A percentile compares a stretch with the other conserved stretches of the same genome.
Evolutionary conservation across 108 stramenopile species (phyloP).

Genomic region (Schizochytrium sp.): DNA sequence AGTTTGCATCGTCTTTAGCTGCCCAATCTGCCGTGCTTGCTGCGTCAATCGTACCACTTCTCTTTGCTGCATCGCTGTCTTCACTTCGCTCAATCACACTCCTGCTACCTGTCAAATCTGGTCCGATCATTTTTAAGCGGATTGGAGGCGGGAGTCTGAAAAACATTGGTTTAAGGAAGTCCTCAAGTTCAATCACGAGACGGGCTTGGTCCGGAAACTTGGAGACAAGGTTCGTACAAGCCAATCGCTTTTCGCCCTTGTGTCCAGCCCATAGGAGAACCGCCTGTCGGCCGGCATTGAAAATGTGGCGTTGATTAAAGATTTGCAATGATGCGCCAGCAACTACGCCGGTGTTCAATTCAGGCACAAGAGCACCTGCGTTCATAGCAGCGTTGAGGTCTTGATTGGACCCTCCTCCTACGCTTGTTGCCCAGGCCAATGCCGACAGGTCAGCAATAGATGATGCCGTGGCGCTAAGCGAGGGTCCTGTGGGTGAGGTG

Average conservation of each 20-base stretch:
- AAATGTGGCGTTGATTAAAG: slow-evolving; percentile 26
- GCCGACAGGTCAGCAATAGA: background rate
- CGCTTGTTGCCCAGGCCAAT: background rate
- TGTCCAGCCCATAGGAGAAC: background rate
- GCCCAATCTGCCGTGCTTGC: slow-evolving; percentile 12
- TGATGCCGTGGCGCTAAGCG: background rate
- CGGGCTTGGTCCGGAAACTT: background rate
- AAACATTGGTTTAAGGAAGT: slow-evolving; percentile 14
- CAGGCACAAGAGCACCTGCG: background rate
- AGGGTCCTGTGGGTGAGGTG: background rate
- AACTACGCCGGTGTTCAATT: background rate
- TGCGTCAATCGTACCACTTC: background rate
- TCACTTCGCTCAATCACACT: background rate
- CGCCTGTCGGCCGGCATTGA: background rate
- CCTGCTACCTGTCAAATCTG: background rate
- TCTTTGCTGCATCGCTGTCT: background rate
- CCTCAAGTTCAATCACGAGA: slow-evolving; percentile 24
- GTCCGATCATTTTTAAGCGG: background rate
- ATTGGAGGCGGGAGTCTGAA: slow-evolving; percentile 39
- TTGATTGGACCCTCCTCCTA: background rate
- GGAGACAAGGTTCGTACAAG: background rate
- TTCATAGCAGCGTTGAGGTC: background rate
- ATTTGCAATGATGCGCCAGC: slow-evolving; percentile 29
- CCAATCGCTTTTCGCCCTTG: slow-evolving; percentile 17
- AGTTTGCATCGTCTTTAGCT: background rate